These are phyloP conservation scores for Colletotrichum salicis DNA, from an alignment of 2,329 filamentous ascomycete species.

Conservation along the genomic window DNA sequence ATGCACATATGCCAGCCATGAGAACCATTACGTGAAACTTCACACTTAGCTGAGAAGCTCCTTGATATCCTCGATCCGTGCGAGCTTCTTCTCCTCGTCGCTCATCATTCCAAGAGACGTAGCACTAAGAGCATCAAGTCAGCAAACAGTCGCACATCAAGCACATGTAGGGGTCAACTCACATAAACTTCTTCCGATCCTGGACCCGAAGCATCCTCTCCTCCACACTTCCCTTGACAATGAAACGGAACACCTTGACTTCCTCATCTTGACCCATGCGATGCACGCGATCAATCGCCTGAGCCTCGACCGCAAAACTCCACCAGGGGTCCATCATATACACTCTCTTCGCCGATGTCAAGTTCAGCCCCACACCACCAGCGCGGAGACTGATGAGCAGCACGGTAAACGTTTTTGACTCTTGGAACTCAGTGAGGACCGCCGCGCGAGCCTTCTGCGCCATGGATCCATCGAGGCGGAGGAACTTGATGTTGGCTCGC, in stretches of 20 bases:
- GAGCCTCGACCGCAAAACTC: slow-evolving; percentile 96
- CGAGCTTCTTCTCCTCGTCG: slow-evolving; percentile 90
- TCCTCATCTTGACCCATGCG: slow-evolving; percentile 92
- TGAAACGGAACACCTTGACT: slow-evolving; percentile 87
- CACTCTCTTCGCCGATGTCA: slow-evolving; percentile 88
- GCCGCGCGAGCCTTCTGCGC: slow-evolving; percentile 83
- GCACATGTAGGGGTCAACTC: slow-evolving; percentile 55
- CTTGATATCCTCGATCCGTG: slow-evolving; percentile 93
- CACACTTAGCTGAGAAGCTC: slow-evolving; percentile 76
- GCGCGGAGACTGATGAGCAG: slow-evolving; percentile 87
- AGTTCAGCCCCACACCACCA: slow-evolving; percentile 91
- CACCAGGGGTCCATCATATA: slow-evolving; percentile 99
- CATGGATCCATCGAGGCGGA: slow-evolving; percentile 95
- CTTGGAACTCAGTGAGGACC: slow-evolving; percentile 79
- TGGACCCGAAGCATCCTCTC: slow-evolving; percentile 94
- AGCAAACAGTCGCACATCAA: not conserved
- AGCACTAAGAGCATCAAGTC: slow-evolving; percentile 67
- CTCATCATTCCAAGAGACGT: slow-evolving; percentile 93
- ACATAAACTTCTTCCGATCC: slow-evolving; percentile 96
- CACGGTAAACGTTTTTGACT: slow-evolving; percentile 72
- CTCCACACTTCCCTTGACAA: slow-evolving; percentile 91
- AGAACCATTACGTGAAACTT: not conserved
- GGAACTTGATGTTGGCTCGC: slow-evolving; percentile 76
- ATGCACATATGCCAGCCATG: slow-evolving; percentile 15
- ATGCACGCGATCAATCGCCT: slow-evolving; percentile 97